Conservation (phyloP, 108 stramenopile genomes). For the Halocafeteria seosinensis region DNA sequence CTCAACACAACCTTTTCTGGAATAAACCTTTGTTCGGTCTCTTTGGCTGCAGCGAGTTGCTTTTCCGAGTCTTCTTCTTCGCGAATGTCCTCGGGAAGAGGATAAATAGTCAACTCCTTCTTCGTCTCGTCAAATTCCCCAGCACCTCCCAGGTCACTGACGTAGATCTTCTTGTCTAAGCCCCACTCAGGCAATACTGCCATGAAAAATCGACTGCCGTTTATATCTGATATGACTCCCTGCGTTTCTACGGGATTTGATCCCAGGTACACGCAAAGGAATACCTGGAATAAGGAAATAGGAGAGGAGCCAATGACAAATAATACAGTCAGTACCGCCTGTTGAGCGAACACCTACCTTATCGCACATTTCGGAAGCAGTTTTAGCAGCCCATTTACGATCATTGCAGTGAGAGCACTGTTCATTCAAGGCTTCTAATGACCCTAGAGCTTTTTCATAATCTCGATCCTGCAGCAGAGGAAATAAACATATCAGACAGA, state of each 20-base stretch:
- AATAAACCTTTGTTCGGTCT: background rate
- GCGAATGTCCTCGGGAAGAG: background rate
- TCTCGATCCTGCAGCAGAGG: conserved; percentile 52
- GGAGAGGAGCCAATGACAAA: no score
- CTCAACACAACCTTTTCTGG: background rate
- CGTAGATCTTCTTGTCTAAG: background rate
- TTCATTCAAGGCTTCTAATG: conserved; percentile 22
- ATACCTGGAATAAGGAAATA: no score
- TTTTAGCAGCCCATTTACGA: conserved; percentile 58
- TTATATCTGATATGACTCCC: conserved; percentile 1
- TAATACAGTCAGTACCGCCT: no score
- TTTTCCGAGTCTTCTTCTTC: background rate
- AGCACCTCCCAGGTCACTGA: background rate
- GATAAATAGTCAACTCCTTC: background rate
- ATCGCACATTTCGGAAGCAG: conserved; percentile 67
- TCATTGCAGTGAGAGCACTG: conserved; percentile 54
- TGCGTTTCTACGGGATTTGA: conserved; percentile 34
- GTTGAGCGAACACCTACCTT: no score
- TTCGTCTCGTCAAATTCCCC: background rate
- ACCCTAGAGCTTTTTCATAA: conserved; percentile 36
- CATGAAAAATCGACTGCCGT: conserved; percentile 3
- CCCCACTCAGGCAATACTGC: conserved; percentile 1
- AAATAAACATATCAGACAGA: no score
- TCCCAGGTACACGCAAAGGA: conserved; percentile 56
- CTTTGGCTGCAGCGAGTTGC: background rate